Base-by-base conservation (phyloP, 192 early-diverging fungal genomes). In the Globomyces pollinis-pini region DNA sequence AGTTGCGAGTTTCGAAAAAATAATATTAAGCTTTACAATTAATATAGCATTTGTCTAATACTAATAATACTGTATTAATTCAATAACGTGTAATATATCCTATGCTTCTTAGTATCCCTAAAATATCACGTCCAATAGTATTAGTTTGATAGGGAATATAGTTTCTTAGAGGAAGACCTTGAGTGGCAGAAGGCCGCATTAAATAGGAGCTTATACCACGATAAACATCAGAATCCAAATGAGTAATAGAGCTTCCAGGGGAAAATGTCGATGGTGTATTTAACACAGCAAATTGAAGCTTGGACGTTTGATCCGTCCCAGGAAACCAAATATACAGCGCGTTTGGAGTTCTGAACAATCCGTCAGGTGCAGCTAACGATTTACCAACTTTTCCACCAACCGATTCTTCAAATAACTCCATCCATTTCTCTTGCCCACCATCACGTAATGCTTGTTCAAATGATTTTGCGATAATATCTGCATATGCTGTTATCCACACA, bases 11-110 rank as follows among this genome's bases (percentile, higher is more conserved):
- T n/a, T n/a, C n/a, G n/a, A n/a, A n/a, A n/a, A n/a, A n/a, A n/a
- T n/a, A n/a, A n/a, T n/a, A n/a, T n/a, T n/a, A n/a, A n/a, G n/a
- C n/a, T n/a, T n/a, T n/a, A n/a, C n/a, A n/a, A n/a, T n/a, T n/a
- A n/a, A n/a, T n/a, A n/a, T n/a, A n/a, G n/a, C n/a, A n/a, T n/a
- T n/a, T n/a, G n/a, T n/a, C n/a, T n/a, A n/a, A n/a, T n/a, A n/a
- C n/a, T n/a, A n/a, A n/a, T n/a, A n/a, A n/a, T n/a, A n/a, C n/a
- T n/a, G n/a, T n/a, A n/a, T n/a, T n/a, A n/a, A n/a, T n/a, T n/a
- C n/a, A n/a, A n/a, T n/a, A n/a, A n/a, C n/a, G n/a, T n/a, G 65
- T 75, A 15, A 57, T 53, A 64, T 75, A 75, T 7, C 73, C 73
- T 55, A 75, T 62, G n/a, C 55, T 38, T 9, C 63, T 16, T 39